A percentile compares a stretch with the other conserved stretches of the same genome.
Conservation (phyloP, 2,329 filamentous ascomycete species). For the Neobulgaria alba region DNA sequence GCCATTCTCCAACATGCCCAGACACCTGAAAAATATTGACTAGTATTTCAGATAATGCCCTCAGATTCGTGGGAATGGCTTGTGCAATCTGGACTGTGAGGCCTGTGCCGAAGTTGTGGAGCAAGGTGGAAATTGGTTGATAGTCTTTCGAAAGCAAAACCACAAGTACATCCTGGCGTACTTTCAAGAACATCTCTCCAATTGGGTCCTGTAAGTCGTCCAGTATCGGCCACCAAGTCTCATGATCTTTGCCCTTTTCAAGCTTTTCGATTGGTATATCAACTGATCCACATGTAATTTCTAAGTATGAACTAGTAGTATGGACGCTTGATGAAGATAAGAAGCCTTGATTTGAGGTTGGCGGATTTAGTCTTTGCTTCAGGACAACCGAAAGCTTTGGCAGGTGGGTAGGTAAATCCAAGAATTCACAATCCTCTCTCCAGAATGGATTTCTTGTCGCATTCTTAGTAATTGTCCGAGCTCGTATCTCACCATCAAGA, state of each 20-base stretch:
- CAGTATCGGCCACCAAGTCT: conserved; percentile 79
- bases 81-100: conserved; percentile 79
- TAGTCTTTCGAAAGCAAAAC: conserved; percentile 85
- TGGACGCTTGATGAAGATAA: conserved; percentile 25
- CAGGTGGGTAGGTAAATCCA: conserved; percentile 60
- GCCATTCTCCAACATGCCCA: conserved; percentile 75
- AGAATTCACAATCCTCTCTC: conserved; percentile 70
- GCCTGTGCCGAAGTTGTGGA: conserved; percentile 77
- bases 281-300: conserved; percentile 60
- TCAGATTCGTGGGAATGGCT: conserved; percentile 67
- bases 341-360: conserved; percentile 19
- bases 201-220: conserved; percentile 69
- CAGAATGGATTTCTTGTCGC: conserved; percentile 71
- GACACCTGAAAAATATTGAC: conserved; percentile 95
- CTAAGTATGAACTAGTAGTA: conserved; percentile 31
- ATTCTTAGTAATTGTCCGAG: conserved; percentile 63
- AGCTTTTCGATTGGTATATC: conserved; percentile 68
- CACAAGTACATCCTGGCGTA: conserved; percentile 80
- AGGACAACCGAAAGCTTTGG: conserved; percentile 63
- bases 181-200: conserved; percentile 76
- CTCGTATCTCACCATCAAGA: conserved; percentile 69
- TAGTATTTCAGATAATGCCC: conserved; percentile 74
- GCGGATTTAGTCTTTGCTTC: conserved; percentile 49
- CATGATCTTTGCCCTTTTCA: conserved; percentile 66
- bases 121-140: conserved; percentile 66